Percentiles rank a stretch among this genome's conserved stretches.
These are phyloP conservation scores for Penium margaritaceum DNA, from an alignment of 139 green algal genomes.

Conservation along the genomic window DNA sequence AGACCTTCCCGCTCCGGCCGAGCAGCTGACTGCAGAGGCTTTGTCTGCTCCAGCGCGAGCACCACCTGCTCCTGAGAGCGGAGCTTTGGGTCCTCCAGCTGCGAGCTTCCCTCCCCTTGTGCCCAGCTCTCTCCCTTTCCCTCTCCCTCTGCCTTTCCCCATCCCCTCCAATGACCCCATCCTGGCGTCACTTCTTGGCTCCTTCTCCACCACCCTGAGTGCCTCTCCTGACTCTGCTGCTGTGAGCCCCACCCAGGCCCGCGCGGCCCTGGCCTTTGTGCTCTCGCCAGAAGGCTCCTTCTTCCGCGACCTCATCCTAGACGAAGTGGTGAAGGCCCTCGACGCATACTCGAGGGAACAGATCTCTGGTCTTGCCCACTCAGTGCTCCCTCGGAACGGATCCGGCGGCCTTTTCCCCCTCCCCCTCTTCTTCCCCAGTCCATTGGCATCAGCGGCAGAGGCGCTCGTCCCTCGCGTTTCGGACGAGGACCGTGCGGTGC, in stretches of 20 bases:
- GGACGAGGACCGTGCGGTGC: slow-evolving; percentile 32
- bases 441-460: slow-evolving; percentile 9
- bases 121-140: neutral
- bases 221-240: neutral
- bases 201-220: slow-evolving; percentile 7
- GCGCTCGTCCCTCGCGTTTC: slow-evolving; percentile 1
- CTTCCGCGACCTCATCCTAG: slow-evolving; percentile 89
- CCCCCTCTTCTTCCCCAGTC: slow-evolving; percentile 34
- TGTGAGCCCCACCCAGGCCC: neutral
- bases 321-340: slow-evolving; percentile 88
- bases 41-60: neutral
- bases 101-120: neutral
- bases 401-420: slow-evolving; percentile 15
- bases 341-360: slow-evolving; percentile 82
- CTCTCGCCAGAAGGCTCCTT: slow-evolving; percentile 70
- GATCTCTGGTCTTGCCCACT: slow-evolving; percentile 33
- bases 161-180: neutral
- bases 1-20: too few species aligned
- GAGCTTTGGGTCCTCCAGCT: neutral
- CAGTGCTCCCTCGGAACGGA: neutral
- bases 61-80: neutral
- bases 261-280: slow-evolving; percentile 64
- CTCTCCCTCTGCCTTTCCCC: neutral
- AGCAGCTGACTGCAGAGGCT: neutral
- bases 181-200: too few species aligned